These are phyloP conservation scores for Protea cynaroides DNA, from an alignment of 164 flowering plant genomes.

Conservation along the genomic window DNA sequence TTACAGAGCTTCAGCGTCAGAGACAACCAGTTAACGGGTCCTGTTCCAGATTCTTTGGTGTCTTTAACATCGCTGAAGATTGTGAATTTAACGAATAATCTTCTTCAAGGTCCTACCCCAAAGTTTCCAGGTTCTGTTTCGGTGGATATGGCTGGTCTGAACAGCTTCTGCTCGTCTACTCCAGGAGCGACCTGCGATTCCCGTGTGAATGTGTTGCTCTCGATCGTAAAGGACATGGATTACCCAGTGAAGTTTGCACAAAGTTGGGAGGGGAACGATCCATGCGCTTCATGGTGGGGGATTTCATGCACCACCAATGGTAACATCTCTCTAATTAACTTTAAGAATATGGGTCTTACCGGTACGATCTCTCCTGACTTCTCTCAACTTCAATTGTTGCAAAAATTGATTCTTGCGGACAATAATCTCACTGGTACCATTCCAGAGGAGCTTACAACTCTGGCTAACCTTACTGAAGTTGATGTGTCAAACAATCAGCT, in stretches of 20 bases:
- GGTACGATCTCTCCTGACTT: slow-evolving; percentile 71
- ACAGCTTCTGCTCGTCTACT: slow-evolving; percentile 27
- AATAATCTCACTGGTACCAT: slow-evolving; percentile 66
- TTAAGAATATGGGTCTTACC: slow-evolving; percentile 41
- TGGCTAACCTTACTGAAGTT: slow-evolving; percentile 36
- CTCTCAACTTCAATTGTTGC: slow-evolving; percentile 32
- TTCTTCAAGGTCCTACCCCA: slow-evolving; percentile 81
- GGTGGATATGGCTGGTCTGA: slow-evolving; percentile 29
- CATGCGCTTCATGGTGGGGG: slow-evolving; percentile 63
- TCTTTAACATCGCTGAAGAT: slow-evolving; percentile 37
- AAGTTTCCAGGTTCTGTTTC: slow-evolving; percentile 38
- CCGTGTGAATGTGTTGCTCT: slow-evolving; percentile 46
- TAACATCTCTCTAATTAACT: slow-evolving; percentile 44
- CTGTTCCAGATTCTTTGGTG: slow-evolving; percentile 53
- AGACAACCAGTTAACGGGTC: slow-evolving; percentile 81
- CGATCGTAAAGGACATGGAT: slow-evolving; percentile 38
- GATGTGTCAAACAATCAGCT: slow-evolving; percentile 69
- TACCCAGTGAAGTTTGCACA: slow-evolving; percentile 61
- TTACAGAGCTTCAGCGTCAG: slow-evolving; percentile 55
- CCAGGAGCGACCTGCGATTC: slow-evolving; percentile 62
- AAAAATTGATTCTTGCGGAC: slow-evolving; percentile 41
- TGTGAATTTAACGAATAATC: slow-evolving; percentile 73
- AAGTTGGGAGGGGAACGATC: slow-evolving; percentile 76
- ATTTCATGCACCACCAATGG: slow-evolving; percentile 34
- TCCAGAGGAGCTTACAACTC: slow-evolving; percentile 48